These are phyloP conservation scores for Sporisorium iseilematis-ciliati DNA, from an alignment of 1,284 basidiomycete genomes.

Conservation along the genomic window DNA sequence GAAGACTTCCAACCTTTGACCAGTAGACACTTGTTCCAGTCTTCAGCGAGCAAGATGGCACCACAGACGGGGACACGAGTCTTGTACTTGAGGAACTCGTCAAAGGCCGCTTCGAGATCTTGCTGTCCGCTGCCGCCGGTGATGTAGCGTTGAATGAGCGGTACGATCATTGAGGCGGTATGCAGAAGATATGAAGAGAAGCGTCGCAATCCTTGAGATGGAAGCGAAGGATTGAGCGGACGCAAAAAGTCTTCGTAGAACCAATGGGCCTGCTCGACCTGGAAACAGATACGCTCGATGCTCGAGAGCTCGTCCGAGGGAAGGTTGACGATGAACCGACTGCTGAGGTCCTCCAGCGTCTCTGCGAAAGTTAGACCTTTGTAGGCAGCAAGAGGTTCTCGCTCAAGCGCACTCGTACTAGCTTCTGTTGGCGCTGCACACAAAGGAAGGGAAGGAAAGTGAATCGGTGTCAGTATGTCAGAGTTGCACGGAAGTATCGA, in stretches of 20 bases:
- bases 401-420: conserved; percentile 39
- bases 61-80: conserved; percentile 98
- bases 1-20: conserved; percentile 97
- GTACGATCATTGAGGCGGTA: conserved; percentile 62
- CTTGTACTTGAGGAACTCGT: conserved; percentile 79
- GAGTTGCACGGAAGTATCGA: neutral
- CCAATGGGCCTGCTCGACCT: conserved; percentile 99
- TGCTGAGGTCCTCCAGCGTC: conserved; percentile 70
- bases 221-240: conserved; percentile 82
- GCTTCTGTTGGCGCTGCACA: conserved; percentile 30
- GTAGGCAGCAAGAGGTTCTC: conserved; percentile 45
- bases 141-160: conserved; percentile 67
- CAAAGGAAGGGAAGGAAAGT: neutral
- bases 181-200: conserved; percentile 89
- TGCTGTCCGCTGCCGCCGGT: conserved; percentile 56
- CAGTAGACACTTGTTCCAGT: conserved; percentile 78
- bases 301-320: conserved; percentile 91
- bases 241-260: conserved; percentile 99
- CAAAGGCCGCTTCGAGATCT: conserved; percentile 65
- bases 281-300: conserved; percentile 95
- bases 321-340: conserved; percentile 94
- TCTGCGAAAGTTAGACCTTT: conserved; percentile 61
- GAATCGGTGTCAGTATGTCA: conserved; percentile 11
- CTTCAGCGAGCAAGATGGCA: conserved; percentile 90
- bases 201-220: conserved; percentile 81